Evolutionary conservation across 176 grass and related monocot genomes (phyloP).

Genomic region (Cocos nucifera): DNA sequence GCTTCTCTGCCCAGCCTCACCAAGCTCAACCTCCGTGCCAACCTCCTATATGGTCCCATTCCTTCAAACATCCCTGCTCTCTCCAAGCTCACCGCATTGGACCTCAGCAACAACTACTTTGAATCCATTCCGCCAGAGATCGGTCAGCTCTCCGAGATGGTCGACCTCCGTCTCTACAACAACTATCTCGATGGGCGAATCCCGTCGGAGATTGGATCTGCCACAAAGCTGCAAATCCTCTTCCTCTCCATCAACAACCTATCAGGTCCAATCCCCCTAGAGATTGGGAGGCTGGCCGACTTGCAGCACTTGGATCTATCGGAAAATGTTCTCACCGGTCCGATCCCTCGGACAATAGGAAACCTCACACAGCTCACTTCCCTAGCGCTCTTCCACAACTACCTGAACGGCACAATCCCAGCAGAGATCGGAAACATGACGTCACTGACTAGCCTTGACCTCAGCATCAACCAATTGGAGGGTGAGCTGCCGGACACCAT

Average conservation of each 20-base stretch:
- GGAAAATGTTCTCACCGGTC: slow-evolving; percentile 25
- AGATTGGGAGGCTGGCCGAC: slow-evolving; percentile 36
- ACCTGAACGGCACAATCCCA: slow-evolving; percentile 46
- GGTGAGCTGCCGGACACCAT: slow-evolving; percentile 46
- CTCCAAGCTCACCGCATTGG: too few species aligned
- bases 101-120: neutral
- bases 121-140: slow-evolving; percentile 52
- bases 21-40: slow-evolving; percentile 5
- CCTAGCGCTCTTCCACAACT: slow-evolving; percentile 47
- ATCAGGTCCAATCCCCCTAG: slow-evolving; percentile 21
- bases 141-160: slow-evolving; percentile 36
- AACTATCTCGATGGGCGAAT: slow-evolving; percentile 53
- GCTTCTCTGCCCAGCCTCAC: slow-evolving; percentile 10
- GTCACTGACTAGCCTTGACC: slow-evolving; percentile 25
- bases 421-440: slow-evolving; percentile 49
- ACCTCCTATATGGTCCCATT: too few species aligned
- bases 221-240: slow-evolving; percentile 30
- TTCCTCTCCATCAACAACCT: slow-evolving; percentile 40
- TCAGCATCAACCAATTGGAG: slow-evolving; percentile 50
- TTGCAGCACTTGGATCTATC: slow-evolving; percentile 43
- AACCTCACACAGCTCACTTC: slow-evolving; percentile 34
- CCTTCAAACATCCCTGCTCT: too few species aligned
- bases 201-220: slow-evolving; percentile 28
- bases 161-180: slow-evolving; percentile 54
- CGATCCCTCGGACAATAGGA: slow-evolving; percentile 25